Percentiles rank a stretch among this genome's conserved stretches.
These are phyloP conservation scores for Amanita thiersii DNA, from an alignment of 768 basidiomycete genomes.

Conservation along the genomic window DNA sequence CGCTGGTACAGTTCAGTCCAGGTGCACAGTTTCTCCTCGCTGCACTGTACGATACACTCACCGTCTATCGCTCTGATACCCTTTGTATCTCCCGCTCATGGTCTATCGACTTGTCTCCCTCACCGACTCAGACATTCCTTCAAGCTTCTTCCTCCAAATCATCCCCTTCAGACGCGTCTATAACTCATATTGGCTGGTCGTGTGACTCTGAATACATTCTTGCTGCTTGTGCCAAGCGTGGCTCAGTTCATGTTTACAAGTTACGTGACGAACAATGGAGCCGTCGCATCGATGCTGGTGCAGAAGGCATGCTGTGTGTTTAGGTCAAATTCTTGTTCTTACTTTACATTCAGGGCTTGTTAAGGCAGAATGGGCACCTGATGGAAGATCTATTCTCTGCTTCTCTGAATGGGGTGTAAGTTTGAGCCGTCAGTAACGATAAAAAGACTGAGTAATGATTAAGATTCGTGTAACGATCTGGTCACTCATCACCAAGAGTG, in stretches of 20 bases:
- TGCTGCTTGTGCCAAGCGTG: conserved; percentile 66
- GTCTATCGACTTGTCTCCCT: conserved; percentile 50
- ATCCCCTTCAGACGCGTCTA: conserved; percentile 27
- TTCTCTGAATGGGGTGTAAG: conserved; percentile 94
- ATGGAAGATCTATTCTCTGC: conserved; percentile 74
- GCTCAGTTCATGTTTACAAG: conserved; percentile 70
- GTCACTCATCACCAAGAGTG: conserved; percentile 66
- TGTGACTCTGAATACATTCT: conserved; percentile 83
- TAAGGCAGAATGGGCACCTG: conserved; percentile 87
- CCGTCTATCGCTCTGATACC: conserved; percentile 78
- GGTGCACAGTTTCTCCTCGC: conserved; percentile 84
- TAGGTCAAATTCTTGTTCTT: neutral
- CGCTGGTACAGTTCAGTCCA: conserved; percentile 76
- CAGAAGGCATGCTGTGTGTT: conserved; percentile 43
- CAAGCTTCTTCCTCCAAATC: conserved; percentile 17
- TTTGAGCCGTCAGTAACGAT: conserved; percentile 12
- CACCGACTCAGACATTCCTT: conserved; percentile 39
- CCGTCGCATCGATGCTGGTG: conserved; percentile 70
- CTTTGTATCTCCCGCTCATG: conserved; percentile 80
- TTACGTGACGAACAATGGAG: conserved; percentile 74
- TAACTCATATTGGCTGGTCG: conserved; percentile 81
- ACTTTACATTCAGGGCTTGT: conserved; percentile 45
- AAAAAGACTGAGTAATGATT: conserved; percentile 4
- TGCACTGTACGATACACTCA: conserved; percentile 68
- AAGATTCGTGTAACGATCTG: conserved; percentile 85